phyloP scores from a whole-genome alignment of 2,329 filamentous ascomycete species.

The Pseudogymnoascus sp. region DNA sequence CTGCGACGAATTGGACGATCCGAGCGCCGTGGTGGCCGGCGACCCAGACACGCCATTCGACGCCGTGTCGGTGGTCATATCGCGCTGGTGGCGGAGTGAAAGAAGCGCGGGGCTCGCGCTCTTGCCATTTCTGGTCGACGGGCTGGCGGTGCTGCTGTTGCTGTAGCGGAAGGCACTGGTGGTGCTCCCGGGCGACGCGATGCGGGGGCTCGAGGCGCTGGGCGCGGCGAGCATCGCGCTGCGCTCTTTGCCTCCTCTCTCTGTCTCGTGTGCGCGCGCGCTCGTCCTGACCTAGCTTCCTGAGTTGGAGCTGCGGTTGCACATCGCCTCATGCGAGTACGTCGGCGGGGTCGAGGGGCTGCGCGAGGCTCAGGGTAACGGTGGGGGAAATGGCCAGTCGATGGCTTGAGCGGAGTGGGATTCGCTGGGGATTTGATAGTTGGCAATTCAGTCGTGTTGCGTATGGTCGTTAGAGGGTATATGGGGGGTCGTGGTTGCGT shows the following conservation, averaged over 20 bases:
- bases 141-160: slow-evolving; percentile 2
- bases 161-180: not conserved
- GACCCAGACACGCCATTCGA: not conserved
- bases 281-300: slow-evolving; percentile 4
- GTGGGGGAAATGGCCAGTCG: not conserved
- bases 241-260: not conserved
- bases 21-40: not conserved
- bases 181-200: not conserved
- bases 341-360: not conserved
- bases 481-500: not conserved
- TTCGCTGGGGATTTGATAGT: not conserved
- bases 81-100: not conserved
- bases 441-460: not conserved
- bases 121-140: slow-evolving; percentile 1
- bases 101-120: not conserved
- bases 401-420: not conserved
- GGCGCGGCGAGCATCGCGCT: slow-evolving; percentile 1
- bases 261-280: not conserved
- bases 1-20: not conserved
- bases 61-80: not conserved
- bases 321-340: slow-evolving; percentile 3
- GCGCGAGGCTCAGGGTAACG: not conserved
- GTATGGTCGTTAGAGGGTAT: not conserved
- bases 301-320: not conserved
- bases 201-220: not conserved